Base-by-base conservation (phyloP, 2,329 filamentous ascomycete species). In the Fusarium nematophilum region DNA sequence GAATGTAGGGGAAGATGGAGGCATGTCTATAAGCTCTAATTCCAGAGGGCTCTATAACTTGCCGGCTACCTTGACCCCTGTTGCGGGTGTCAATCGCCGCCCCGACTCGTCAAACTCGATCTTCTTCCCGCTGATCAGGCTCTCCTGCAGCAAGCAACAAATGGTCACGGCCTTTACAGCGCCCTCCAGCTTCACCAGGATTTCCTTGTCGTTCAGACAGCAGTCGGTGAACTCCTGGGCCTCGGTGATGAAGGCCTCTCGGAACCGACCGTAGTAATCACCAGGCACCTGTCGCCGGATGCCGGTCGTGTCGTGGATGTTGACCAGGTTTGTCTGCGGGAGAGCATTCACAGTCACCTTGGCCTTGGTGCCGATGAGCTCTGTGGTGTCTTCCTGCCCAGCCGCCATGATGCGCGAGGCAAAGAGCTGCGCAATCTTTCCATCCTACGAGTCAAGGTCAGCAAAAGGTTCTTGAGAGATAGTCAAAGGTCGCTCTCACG, bases 371-470 rank as follows among this genome's bases (percentile, higher is more conserved):
- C 47, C 40, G 25, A 51, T 51, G n/a, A 47, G 33, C 18, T 47
- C 44, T 23, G 44, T 38, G 11, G 44, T 47, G 44, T 47, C 44
- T 23, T 47, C 44, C 14, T 51, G 47, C 4, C 47, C 47, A 10
- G 47, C 30, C 6, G 47, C 47, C 47, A 51, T 51, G 21, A 51
- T 51, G 15, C 47, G 30, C 3, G 47, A 44, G 6, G 21, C 30
- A n/a, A 36, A 51, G 15, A 51, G 31, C 15, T 51, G 31, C 3
- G 47, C 47, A 26, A 51, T 38, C 13, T 51, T 51, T 4, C 39
- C 47, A 7, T 27, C 36, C 46, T 39, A 5, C 3, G 13, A 23
- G 23, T n/a, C 2, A 5, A 23, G 2, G 17, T 45, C 42, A 45
- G n/a, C 9, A 8, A 1, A 17, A 4, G 7, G n/a, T 18, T 5